Conservation (phyloP, 2,329 filamentous ascomycete genomes). For the Pseudonectria foliicola region DNA sequence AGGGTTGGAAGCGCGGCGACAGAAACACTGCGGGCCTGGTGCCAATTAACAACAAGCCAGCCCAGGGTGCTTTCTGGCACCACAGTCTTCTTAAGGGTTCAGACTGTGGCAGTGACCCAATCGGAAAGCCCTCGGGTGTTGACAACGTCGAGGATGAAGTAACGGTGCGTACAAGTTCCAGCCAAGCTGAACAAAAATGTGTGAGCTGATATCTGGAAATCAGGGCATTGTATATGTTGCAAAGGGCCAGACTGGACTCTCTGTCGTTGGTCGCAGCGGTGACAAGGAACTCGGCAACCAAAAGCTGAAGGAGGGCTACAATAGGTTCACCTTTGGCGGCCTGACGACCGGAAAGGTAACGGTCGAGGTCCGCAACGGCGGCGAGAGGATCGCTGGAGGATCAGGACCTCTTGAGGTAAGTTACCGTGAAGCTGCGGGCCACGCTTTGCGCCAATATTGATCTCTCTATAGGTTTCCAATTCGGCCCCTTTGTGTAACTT, state of each 20-base stretch:
- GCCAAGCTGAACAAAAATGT: not conserved
- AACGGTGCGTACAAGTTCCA: not conserved
- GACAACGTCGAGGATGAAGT: constrained; percentile 1
- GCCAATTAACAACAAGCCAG: not conserved
- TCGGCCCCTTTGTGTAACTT: constrained; percentile 5
- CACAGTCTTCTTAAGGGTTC: constrained; percentile 2
- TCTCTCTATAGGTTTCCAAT: not conserved
- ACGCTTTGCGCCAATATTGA: not conserved
- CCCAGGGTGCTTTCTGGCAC: constrained; percentile 5
- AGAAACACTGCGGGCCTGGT: not conserved
- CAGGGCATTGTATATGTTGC: constrained; percentile 2
- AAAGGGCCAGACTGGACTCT: constrained; percentile 1
- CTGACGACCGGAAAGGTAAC: constrained; percentile 1
- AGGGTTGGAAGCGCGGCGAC: constrained; percentile 4
- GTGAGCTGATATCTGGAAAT: not conserved
- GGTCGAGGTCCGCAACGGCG: not conserved
- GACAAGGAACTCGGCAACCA: not conserved
- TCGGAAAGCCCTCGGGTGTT: constrained; percentile 3
- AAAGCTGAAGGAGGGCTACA: constrained; percentile 1
- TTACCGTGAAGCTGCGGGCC: not conserved
- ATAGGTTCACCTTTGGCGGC: constrained; percentile 1
- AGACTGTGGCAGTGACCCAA: constrained; percentile 1
- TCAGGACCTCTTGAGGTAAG: constrained; percentile 2
- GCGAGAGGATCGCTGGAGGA: not conserved
- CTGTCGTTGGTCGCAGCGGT: not conserved